phyloP scores from a whole-genome alignment of 306 rosid species.

The Citrullus amarus region DNA sequence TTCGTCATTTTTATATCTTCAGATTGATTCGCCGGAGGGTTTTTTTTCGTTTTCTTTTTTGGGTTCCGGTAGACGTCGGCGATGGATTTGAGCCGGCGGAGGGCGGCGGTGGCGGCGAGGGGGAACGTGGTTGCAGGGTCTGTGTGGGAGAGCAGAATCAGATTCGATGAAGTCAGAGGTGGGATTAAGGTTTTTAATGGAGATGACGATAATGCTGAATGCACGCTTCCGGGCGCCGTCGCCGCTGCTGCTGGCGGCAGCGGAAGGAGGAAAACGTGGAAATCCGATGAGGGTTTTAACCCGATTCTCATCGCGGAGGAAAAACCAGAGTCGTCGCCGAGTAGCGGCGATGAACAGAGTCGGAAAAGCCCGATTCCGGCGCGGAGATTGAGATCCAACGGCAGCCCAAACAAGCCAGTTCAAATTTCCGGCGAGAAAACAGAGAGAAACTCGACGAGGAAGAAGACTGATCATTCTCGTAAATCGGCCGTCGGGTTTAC shows the following conservation, averaged over 20 bases:
- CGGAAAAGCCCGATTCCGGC: constrained; percentile 30
- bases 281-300: constrained; percentile 28
- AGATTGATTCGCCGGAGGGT: background rate
- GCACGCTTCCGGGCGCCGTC: constrained; percentile 5
- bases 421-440: constrained; percentile 2
- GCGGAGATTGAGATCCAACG: constrained; percentile 35
- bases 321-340: constrained; percentile 11
- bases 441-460: constrained; percentile 16
- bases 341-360: constrained; percentile 26
- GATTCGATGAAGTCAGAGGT: constrained; percentile 56
- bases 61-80: background rate
- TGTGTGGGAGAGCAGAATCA: constrained; percentile 89
- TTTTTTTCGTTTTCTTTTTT: background rate
- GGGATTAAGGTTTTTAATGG: constrained; percentile 38
- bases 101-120: constrained; percentile 17
- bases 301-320: constrained; percentile 28
- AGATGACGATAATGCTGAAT: constrained; percentile 21
- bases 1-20: background rate
- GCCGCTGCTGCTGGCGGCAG: constrained; percentile 7
- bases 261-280: constrained; percentile 69
- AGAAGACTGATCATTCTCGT: background rate
- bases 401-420: constrained; percentile 14
- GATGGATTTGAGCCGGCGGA: constrained; percentile 46
- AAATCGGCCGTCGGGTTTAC: background rate
- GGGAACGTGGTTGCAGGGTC: constrained; percentile 56